Conservation (phyloP, 345 rosid species). For the Salix brachista region DNA sequence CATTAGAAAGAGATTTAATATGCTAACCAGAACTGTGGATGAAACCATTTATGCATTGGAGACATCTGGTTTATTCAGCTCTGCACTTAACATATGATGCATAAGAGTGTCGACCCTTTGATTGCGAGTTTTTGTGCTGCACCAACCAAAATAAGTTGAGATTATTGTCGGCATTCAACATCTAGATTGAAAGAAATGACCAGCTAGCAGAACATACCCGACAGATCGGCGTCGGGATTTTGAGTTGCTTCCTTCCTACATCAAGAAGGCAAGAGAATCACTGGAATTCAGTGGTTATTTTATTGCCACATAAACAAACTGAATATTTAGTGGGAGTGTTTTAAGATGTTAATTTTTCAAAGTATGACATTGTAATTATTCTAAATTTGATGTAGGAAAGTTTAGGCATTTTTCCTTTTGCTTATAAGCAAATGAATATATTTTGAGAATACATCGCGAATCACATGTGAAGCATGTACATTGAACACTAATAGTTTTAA, state of each 20-base stretch:
- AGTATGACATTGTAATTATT: no score
- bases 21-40: conserved; percentile 12
- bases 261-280: conserved; percentile 4
- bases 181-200: not conserved
- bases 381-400: not conserved
- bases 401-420: not conserved
- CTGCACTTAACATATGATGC: conserved; percentile 80
- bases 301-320: not conserved
- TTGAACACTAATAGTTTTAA: not conserved
- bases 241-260: conserved; percentile 47
- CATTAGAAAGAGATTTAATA: not conserved
- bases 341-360: no score
- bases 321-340: not conserved
- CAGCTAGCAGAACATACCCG: conserved; percentile 49
- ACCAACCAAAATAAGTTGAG: conserved; percentile 11
- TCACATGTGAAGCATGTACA: no score
- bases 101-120: conserved; percentile 86
- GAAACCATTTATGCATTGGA: conserved; percentile 15
- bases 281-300: not conserved
- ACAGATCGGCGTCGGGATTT: conserved; percentile 40
- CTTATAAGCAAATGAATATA: not conserved
- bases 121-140: conserved; percentile 80
- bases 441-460: not conserved
- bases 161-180: not conserved
- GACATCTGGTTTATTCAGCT: conserved; percentile 36